Conservation (phyloP, 2,329 filamentous ascomycete species). For the Albifimbria verrucaria region DNA sequence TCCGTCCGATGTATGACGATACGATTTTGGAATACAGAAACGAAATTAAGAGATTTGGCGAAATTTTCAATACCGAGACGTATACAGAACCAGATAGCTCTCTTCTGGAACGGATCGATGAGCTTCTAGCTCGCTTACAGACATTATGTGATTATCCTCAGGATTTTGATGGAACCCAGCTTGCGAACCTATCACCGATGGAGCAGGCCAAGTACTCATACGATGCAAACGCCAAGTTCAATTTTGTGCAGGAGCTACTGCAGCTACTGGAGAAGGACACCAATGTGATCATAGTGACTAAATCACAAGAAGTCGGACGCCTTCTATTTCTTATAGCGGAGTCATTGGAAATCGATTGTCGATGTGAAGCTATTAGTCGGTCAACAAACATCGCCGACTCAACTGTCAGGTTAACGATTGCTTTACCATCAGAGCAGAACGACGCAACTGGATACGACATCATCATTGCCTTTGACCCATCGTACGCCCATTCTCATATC, state of each 20-base stretch:
- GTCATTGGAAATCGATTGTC: constrained; percentile 32
- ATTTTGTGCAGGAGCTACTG: constrained; percentile 56
- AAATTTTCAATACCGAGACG: constrained; percentile 37
- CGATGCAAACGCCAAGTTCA: constrained; percentile 57
- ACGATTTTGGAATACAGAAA: constrained; percentile 41
- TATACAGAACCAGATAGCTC: constrained; percentile 33
- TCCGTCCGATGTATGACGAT: constrained; percentile 50
- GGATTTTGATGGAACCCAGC: constrained; percentile 42
- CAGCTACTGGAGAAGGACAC: constrained; percentile 39
- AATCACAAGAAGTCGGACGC: constrained; percentile 45
- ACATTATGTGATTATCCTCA: constrained; percentile 57
- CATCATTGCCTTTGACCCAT: constrained; percentile 53
- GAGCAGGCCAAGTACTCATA: constrained; percentile 51
- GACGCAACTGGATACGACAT: constrained; percentile 53
- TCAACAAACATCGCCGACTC: constrained; percentile 25
- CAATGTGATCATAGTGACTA: constrained; percentile 52
- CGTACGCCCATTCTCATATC: constrained; percentile 36
- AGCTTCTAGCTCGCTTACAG: constrained; percentile 47
- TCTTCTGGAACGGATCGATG: constrained; percentile 44
- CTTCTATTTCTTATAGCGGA: constrained; percentile 50
- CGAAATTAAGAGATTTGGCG: constrained; percentile 43
- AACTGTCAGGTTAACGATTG: constrained; percentile 39
- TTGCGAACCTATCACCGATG: constrained; percentile 32
- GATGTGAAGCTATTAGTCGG: constrained; percentile 27
- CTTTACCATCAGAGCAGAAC: constrained; percentile 41